A percentile compares a stretch with the other conserved stretches of the same genome.
Evolutionary conservation across 495 filamentous ascomycete species (phyloP).

Genomic region (Xylaria castorea): DNA sequence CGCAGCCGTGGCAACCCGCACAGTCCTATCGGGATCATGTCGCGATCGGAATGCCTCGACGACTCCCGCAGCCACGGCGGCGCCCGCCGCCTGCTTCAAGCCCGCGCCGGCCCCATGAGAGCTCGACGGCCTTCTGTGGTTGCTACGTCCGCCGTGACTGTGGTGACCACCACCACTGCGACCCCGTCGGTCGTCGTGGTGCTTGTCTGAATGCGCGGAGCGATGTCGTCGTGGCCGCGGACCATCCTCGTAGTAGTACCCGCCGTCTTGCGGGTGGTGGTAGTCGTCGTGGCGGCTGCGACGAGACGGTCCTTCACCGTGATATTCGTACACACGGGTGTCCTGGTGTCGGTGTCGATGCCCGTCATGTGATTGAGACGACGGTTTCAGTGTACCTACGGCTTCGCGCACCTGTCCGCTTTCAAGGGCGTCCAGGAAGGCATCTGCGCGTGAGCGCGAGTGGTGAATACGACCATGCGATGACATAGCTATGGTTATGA

Average conservation of each 20-base stretch:
- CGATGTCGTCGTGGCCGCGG: not conserved
- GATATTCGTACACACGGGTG: constrained; percentile 14
- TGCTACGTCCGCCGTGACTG: not conserved
- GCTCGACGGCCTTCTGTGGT: constrained; percentile 2
- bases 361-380: not conserved
- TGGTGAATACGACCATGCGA: constrained; percentile 21
- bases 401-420: constrained; percentile 19
- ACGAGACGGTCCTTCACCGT: constrained; percentile 11
- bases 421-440: constrained; percentile 24
- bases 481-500: not conserved
- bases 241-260: not conserved
- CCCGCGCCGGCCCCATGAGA: constrained; percentile 8
- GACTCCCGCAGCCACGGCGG: constrained; percentile 22
- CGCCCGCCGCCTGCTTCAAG: constrained; percentile 24
- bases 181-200: constrained; percentile 7
- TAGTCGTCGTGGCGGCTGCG: constrained; percentile 18
- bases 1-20: constrained; percentile 26
- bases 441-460: constrained; percentile 22
- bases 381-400: constrained; percentile 15
- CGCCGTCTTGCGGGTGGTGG: constrained; percentile 11
- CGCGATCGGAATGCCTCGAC: constrained; percentile 30
- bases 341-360: constrained; percentile 12
- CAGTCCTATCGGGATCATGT: constrained; percentile 10
- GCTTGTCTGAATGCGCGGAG: constrained; percentile 11
- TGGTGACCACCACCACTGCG: not conserved